Evolutionary conservation across 176 grass and related monocot genomes (phyloP).

Genomic region (Phoenix dactylifera): DNA sequence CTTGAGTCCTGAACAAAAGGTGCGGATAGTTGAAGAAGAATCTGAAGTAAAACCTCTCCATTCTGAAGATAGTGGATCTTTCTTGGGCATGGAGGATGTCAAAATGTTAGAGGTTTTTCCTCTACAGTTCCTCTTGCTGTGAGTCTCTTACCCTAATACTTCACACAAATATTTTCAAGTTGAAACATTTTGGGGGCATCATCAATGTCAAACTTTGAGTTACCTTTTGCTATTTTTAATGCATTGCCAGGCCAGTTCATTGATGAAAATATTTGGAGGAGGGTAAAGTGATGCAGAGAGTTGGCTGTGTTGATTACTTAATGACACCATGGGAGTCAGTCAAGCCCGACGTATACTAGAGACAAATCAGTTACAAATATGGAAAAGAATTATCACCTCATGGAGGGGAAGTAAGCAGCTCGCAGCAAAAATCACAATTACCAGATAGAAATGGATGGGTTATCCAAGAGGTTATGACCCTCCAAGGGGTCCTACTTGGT

Average conservation of each 20-base stretch:
- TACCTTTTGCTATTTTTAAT: background rate
- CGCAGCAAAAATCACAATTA: conserved; percentile 65
- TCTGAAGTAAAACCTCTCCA: conserved; percentile 38
- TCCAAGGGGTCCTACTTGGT: conserved; percentile 77
- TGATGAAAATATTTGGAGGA: conserved; percentile 70
- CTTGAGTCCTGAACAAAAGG: conserved; percentile 58
- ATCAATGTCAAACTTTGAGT: too few species aligned
- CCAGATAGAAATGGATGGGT: conserved; percentile 71
- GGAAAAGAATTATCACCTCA: conserved; percentile 59
- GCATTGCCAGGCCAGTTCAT: conserved; percentile 41
- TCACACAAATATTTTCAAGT: too few species aligned
- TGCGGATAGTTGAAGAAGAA: conserved; percentile 72
- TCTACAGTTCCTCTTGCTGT: conserved; percentile 44
- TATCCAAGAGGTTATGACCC: conserved; percentile 76
- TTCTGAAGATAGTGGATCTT: conserved; percentile 61
- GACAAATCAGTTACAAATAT: conserved; percentile 68
- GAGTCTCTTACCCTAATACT: conserved; percentile 13
- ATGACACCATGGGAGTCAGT: conserved; percentile 61
- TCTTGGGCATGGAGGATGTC: conserved; percentile 57
- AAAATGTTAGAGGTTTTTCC: conserved; percentile 65
- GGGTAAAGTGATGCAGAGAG: conserved; percentile 73
- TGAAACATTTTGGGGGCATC: too few species aligned
- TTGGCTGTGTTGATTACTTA: conserved; percentile 69
- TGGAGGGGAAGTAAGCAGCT: conserved; percentile 62
- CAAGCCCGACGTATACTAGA: conserved; percentile 50